These are phyloP conservation scores for Sutorius australiensis DNA, from an alignment of 768 basidiomycete species.

Conservation along the genomic window DNA sequence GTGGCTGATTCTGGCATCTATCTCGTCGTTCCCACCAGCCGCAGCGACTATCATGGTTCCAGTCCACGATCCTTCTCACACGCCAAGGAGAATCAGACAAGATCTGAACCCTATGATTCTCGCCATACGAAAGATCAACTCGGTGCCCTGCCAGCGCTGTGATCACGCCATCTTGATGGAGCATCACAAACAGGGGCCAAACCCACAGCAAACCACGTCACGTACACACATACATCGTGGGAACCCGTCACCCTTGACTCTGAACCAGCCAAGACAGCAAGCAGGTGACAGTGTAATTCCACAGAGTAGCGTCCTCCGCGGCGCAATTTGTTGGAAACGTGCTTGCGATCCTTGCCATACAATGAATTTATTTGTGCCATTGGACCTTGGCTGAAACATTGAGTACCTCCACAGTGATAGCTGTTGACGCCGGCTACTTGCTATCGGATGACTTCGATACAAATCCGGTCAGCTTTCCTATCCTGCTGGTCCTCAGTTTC, in stretches of 20 bases:
- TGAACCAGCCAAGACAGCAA: too few relatives aligned
- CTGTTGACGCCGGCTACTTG: not conserved
- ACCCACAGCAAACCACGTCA: too few relatives aligned
- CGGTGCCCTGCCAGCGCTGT: too few relatives aligned
- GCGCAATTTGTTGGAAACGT: not conserved
- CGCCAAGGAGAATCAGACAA: too few relatives aligned
- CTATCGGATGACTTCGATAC: not conserved
- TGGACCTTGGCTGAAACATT: not conserved
- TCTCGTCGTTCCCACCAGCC: not conserved
- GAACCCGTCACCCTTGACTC: too few relatives aligned
- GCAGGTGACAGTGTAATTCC: too few relatives aligned
- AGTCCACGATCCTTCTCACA: not conserved
- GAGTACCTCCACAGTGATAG: not conserved
- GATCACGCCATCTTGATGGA: not conserved
- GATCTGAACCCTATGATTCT: not conserved
- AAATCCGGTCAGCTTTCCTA: conserved; percentile 11
- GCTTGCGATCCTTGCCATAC: not conserved
- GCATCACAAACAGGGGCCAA: not conserved
- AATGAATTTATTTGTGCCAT: not conserved
- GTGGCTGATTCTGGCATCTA: not conserved
- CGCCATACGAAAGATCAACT: not conserved
- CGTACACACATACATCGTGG: too few relatives aligned
- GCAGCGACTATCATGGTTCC: not conserved
- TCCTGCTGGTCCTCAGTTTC: conserved; percentile 7
- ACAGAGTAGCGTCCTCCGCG: not conserved